A percentile compares a stretch with the other conserved stretches of the same genome.
Evolutionary conservation across 2,329 filamentous ascomycete species (phyloP).

Genomic region (Aureobasidium melanogenum): DNA sequence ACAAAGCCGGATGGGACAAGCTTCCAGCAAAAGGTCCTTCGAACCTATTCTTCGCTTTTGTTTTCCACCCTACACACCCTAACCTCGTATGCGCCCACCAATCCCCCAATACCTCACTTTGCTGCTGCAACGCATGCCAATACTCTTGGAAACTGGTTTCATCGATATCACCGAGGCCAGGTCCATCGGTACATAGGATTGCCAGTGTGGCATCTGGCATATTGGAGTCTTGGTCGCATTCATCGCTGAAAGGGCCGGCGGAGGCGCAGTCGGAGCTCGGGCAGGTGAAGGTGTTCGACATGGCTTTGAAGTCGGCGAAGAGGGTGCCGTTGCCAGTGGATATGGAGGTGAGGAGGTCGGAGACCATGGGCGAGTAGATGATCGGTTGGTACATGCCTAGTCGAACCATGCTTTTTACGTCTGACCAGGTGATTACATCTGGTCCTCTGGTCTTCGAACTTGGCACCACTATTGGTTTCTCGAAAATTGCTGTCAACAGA

Average conservation of each 20-base stretch:
- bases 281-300: slow-evolving; percentile 18
- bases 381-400: slow-evolving; percentile 27
- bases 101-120: slow-evolving; percentile 26
- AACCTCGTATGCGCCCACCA: slow-evolving; percentile 29
- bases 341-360: slow-evolving; percentile 25
- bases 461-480: slow-evolving; percentile 39
- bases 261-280: slow-evolving; percentile 19
- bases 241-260: slow-evolving; percentile 22
- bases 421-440: slow-evolving; percentile 30
- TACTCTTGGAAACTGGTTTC: slow-evolving; percentile 17
- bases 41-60: slow-evolving; percentile 16
- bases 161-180: slow-evolving; percentile 19
- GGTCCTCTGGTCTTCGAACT: slow-evolving; percentile 20
- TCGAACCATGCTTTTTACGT: slow-evolving; percentile 28
- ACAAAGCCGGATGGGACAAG: slow-evolving; percentile 47
- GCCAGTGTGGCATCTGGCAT: slow-evolving; percentile 17
- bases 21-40: slow-evolving; percentile 21
- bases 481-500: slow-evolving; percentile 32
- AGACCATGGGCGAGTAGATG: slow-evolving; percentile 22
- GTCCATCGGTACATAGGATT: slow-evolving; percentile 30
- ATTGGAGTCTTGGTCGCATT: slow-evolving; percentile 13
- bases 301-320: slow-evolving; percentile 33
- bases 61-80: slow-evolving; percentile 25
- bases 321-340: slow-evolving; percentile 21
- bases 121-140: slow-evolving; percentile 20